Evolutionary conservation across 2,329 filamentous ascomycete species (phyloP), one percentile per base, ranked within the genome.

Genomic region (Fusarium floridanum): DNA sequence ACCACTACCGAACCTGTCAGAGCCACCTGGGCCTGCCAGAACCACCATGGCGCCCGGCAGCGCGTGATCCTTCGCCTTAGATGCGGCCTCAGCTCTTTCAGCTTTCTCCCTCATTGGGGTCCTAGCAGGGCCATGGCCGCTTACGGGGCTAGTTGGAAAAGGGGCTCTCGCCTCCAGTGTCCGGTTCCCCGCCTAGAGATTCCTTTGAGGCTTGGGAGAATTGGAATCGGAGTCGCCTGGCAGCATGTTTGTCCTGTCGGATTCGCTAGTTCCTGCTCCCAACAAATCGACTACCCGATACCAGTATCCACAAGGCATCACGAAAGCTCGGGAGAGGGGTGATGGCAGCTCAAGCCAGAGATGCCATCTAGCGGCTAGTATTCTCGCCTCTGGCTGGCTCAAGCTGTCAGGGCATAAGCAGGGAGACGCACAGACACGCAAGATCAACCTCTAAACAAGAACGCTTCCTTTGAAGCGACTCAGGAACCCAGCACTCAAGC

Each of bases 341-440:
- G 36, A 9, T 60, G 53, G 24, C 6, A 53, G 29, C 55, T 57
- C 39, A 8, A 39, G 56, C 59, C n/a, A 27, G 43, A 56, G 29
- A 64, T 63, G 64, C 50, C 41, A 27, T 43, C 55, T 55, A 66
- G 41, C 53, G 62, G 50, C 20, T 56, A 56, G 55, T 56, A 72
- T 70, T 75, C 53, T 70, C 68, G 70, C 62, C 27, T 66, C 39
- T 75, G 41, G 36, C 56, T 37, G 32, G 55, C n/a, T 50, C 32
- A 64, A 75, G 48, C 62, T 75, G 72, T 64, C 68, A 75, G 68
- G 62, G 50, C 53, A 61, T n/a, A 53, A 60, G 36, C 43, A 65
- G 64, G 67, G 34, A 65, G 55, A 67, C 62, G 72, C 72, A 74
- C 72, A 61, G 72, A 73, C 72, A 66, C 66, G 45, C 62, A 50